Conservation (phyloP, 2,329 filamentous ascomycete genomes). For the Verticillium isaacii region DNA sequence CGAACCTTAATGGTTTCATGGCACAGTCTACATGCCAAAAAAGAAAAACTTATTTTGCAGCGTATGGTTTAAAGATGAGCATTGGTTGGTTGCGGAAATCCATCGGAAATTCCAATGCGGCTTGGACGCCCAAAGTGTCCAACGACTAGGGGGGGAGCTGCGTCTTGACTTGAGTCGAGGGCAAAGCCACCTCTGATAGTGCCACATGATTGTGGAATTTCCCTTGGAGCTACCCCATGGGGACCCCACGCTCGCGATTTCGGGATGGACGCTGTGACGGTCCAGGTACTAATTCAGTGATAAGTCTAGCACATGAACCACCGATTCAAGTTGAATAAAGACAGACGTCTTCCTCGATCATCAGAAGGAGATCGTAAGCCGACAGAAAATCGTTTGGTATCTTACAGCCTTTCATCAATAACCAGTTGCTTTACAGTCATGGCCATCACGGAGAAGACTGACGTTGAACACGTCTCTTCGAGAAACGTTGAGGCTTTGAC, state of each 20-base stretch:
- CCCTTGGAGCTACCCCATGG: not conserved
- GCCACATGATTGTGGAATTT: not conserved
- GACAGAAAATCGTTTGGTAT: not conserved
- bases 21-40: not conserved
- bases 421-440: not conserved
- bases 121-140: not conserved
- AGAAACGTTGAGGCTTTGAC: not conserved
- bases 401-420: not conserved
- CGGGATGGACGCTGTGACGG: not conserved
- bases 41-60: not conserved
- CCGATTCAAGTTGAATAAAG: not conserved
- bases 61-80: not conserved
- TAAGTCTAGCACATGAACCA: not conserved
- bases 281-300: not conserved
- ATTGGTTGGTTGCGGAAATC: not conserved
- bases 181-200: not conserved
- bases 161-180: not conserved
- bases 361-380: not conserved
- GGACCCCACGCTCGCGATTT: not conserved
- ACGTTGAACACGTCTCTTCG: not conserved
- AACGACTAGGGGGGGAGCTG: not conserved
- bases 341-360: not conserved
- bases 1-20: not conserved
- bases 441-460: not conserved
- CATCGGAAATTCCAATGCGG: conserved; percentile 1